Conservation (phyloP, 164 flowering plant genomes). For the Stephania yunnanensis region DNA sequence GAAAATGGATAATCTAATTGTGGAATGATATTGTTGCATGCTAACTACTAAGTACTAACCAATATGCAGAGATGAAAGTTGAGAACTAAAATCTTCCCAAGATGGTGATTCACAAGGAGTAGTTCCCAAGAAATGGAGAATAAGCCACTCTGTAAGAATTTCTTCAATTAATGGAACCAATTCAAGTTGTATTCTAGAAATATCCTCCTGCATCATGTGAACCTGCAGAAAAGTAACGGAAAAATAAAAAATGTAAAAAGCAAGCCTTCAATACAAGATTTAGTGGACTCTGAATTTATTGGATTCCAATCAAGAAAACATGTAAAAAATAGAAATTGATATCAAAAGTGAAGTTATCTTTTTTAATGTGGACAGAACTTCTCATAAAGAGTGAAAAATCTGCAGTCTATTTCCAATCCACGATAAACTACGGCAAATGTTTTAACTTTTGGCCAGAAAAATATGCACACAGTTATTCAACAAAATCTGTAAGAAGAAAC, state of each 20-base stretch:
- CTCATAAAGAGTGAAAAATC: neutral
- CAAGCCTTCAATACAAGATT: neutral
- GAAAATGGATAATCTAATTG: no score
- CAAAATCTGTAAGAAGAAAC: neutral
- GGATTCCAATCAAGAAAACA: neutral
- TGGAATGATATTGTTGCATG: neutral
- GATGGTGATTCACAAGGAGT: conserved; percentile 61
- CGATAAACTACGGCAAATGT: neutral
- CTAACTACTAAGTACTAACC: conserved; percentile 36
- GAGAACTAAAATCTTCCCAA: conserved; percentile 82
- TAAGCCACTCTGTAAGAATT: conserved; percentile 66
- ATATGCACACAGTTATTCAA: neutral
- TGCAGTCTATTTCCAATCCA: neutral
- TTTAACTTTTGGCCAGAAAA: neutral
- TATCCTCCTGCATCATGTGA: conserved; percentile 51
- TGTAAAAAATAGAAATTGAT: no score
- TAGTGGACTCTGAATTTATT: neutral
- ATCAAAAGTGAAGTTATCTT: no score
- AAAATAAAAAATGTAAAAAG: neutral
- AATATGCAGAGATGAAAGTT: conserved; percentile 79
- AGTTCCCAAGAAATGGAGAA: conserved; percentile 58
- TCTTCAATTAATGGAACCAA: conserved; percentile 79
- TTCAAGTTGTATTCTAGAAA: conserved; percentile 56
- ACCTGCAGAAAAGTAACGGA: conserved; percentile 36
- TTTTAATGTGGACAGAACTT: no score